These are phyloP conservation scores for Evernia prunastri DNA, from an alignment of 495 filamentous ascomycete species.

Conservation along the genomic window DNA sequence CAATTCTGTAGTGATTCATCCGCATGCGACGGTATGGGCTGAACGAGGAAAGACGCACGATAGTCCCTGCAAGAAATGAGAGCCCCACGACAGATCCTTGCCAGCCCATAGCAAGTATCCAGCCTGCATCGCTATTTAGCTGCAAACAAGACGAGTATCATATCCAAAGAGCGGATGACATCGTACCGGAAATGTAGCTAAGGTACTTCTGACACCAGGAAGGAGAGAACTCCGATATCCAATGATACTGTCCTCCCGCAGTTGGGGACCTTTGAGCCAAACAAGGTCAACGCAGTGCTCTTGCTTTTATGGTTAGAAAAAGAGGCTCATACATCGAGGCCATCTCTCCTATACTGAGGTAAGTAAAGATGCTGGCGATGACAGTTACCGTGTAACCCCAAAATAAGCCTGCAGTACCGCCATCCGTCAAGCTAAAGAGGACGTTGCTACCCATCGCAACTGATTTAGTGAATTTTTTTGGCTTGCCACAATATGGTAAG, in stretches of 20 bases:
- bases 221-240: constrained; percentile 56
- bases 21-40: neutral
- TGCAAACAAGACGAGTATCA: neutral
- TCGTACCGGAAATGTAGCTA: constrained; percentile 51
- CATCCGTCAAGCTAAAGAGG: constrained; percentile 44
- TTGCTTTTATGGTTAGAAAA: neutral
- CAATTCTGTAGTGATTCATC: neutral
- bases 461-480: neutral
- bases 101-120: constrained; percentile 57
- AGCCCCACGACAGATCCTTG: constrained; percentile 49
- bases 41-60: constrained; percentile 22
- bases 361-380: constrained; percentile 43
- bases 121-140: constrained; percentile 33
- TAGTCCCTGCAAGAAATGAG: constrained; percentile 49
- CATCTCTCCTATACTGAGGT: constrained; percentile 50
- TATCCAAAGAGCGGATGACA: neutral
- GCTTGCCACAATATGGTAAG: neutral
- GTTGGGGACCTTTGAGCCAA: constrained; percentile 37
- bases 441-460: constrained; percentile 29
- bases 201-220: constrained; percentile 48
- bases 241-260: constrained; percentile 50
- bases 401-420: constrained; percentile 51
- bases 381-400: constrained; percentile 49
- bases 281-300: neutral
- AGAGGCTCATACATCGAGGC: constrained; percentile 43